phyloP scores from a whole-genome alignment of 768 basidiomycete genomes.

The Cystoderma amianthinum region DNA sequence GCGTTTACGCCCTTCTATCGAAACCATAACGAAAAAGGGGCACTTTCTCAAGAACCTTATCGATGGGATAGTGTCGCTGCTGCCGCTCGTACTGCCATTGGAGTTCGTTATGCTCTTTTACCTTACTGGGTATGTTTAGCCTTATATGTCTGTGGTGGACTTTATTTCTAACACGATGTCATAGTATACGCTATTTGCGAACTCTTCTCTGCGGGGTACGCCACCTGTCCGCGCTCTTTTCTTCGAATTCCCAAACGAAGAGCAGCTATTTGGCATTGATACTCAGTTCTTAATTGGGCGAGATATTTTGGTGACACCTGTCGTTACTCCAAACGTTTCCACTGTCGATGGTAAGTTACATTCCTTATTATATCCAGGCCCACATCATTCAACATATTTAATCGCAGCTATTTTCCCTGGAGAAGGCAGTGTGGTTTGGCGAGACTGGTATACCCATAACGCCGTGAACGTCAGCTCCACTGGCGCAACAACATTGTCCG shows the following conservation, averaged over 20 bases:
- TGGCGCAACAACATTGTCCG: conserved; percentile 42
- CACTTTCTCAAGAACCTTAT: conserved; percentile 75
- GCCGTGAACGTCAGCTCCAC: conserved; percentile 35
- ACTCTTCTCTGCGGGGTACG: conserved; percentile 55
- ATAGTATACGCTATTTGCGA: conserved; percentile 70
- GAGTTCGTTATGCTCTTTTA: conserved; percentile 62
- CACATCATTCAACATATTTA: background rate
- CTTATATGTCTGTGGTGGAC: conserved; percentile 2
- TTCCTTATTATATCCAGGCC: background rate
- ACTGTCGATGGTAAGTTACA: conserved; percentile 50
- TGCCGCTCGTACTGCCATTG: conserved; percentile 65
- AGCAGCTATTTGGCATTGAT: conserved; percentile 54
- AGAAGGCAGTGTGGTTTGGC: conserved; percentile 49
- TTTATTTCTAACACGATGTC: conserved; percentile 3
- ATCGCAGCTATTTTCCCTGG: conserved; percentile 59
- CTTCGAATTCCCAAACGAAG: conserved; percentile 71
- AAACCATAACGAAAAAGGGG: conserved; percentile 65
- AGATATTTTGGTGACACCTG: conserved; percentile 72
- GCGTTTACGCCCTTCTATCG: conserved; percentile 81
- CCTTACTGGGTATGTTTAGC: conserved; percentile 65
- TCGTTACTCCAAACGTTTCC: conserved; percentile 59
- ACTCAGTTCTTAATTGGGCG: conserved; percentile 68
- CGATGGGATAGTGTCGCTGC: conserved; percentile 76
- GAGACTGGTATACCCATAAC: conserved; percentile 70
- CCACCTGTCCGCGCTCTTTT: conserved; percentile 73